Evolutionary conservation across 345 rosid species (phyloP).

Genomic region (Linum usitatissimum): DNA sequence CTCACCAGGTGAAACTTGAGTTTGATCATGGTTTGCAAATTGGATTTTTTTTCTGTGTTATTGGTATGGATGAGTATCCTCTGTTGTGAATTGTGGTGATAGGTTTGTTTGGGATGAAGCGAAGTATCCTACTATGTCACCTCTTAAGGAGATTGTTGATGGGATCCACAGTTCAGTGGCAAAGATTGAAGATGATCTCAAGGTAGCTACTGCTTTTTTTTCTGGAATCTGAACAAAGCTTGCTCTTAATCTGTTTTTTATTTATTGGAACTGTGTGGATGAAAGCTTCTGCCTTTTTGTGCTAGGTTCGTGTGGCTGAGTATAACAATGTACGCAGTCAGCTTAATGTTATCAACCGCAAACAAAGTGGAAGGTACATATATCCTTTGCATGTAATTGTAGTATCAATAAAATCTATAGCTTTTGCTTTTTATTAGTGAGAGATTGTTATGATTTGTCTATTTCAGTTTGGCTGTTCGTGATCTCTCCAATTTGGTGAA

Average conservation of each 20-base stretch:
- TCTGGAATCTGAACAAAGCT: too few species aligned
- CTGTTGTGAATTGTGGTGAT: slow-evolving; percentile 11
- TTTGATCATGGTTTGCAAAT: not conserved
- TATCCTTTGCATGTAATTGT: slow-evolving; percentile 1
- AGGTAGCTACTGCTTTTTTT: slow-evolving; percentile 33
- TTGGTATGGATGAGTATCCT: not conserved
- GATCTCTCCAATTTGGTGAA: slow-evolving; percentile 91
- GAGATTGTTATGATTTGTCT: slow-evolving; percentile 15
- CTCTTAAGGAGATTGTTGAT: slow-evolving; percentile 78
- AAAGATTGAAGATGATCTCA: slow-evolving; percentile 98
- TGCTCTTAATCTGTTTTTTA: not conserved
- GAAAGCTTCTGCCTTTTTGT: slow-evolving; percentile 6
- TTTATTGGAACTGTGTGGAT: not conserved
- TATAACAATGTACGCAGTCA: slow-evolving; percentile 90
- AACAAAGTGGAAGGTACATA: slow-evolving; percentile 91
- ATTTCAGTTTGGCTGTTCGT: slow-evolving; percentile 94
- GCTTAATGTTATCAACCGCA: slow-evolving; percentile 85
- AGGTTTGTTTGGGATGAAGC: slow-evolving; percentile 99
- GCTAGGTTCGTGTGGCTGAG: slow-evolving; percentile 90
- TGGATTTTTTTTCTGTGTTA: not conserved
- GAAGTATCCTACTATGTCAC: slow-evolving; percentile 88
- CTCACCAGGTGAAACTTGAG: slow-evolving; percentile 60
- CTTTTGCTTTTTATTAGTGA: slow-evolving; percentile 1
- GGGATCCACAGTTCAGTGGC: slow-evolving; percentile 70
- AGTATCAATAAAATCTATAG: not conserved